These are phyloP conservation scores for Aegilops sharonensis DNA, from an alignment of 176 grass and related monocot species.

Conservation along the genomic window DNA sequence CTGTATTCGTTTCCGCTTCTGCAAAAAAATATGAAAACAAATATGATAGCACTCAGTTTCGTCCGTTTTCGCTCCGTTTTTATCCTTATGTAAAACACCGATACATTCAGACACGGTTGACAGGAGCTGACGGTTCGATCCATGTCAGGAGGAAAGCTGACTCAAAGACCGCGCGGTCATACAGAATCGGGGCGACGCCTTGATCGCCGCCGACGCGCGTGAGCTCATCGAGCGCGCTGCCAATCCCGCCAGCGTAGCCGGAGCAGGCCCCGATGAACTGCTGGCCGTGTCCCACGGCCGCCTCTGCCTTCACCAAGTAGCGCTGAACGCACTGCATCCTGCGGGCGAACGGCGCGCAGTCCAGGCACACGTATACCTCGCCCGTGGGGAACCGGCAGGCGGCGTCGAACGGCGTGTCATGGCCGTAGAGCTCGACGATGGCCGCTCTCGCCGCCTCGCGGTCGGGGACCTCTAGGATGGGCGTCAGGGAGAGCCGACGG, in stretches of 20 bases:
- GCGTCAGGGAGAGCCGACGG: background rate
- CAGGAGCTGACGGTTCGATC: background rate
- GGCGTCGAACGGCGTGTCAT: background rate
- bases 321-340: background rate
- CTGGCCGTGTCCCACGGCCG: background rate
- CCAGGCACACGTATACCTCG: slow-evolving; percentile 25
- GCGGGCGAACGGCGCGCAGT: background rate
- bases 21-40: too few species aligned
- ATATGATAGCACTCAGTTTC: too few species aligned
- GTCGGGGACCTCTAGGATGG: background rate
- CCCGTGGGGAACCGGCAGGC: background rate
- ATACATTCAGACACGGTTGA: too few species aligned
- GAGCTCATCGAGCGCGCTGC: background rate
- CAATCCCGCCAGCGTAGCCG: background rate
- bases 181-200: background rate
- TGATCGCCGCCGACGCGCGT: background rate
- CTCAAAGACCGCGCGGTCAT: background rate
- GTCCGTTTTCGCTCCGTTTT: too few species aligned
- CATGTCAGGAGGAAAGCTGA: background rate
- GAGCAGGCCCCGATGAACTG: background rate
- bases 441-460: background rate
- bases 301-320: background rate
- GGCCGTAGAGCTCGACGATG: background rate
- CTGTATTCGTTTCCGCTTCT: too few species aligned
- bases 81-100: too few species aligned